Conservation (phyloP, 768 basidiomycete genomes). For the Termitomyces sp. region DNA sequence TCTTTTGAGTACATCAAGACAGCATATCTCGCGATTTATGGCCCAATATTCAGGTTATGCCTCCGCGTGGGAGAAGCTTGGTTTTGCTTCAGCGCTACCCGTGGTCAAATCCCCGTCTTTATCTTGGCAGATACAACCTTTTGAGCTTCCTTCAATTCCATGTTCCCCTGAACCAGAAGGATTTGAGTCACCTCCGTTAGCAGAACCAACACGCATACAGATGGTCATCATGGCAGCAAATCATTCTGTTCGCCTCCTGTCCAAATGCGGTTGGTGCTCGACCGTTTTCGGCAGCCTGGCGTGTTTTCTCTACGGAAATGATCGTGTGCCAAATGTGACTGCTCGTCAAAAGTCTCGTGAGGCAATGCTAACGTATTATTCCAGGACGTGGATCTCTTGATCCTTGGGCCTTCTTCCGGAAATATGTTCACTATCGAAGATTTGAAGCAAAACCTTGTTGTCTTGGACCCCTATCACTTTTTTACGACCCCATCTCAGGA, state of each 20-base stretch:
- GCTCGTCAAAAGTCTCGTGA: neutral
- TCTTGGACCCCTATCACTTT: constrained; percentile 29
- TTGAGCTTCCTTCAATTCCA: neutral
- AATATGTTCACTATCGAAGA: constrained; percentile 22
- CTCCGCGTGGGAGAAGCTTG: constrained; percentile 11
- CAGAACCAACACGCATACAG: constrained; percentile 15
- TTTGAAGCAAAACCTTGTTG: constrained; percentile 31
- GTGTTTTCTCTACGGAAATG: constrained; percentile 34
- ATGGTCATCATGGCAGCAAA: constrained; percentile 29
- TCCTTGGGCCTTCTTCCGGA: constrained; percentile 17
- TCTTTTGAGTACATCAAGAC: neutral
- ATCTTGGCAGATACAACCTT: neutral
- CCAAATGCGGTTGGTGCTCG: constrained; percentile 21
- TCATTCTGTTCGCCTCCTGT: constrained; percentile 23
- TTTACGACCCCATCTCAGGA: constrained; percentile 33
- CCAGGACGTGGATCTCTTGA: constrained; percentile 34
- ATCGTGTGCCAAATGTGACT: constrained; percentile 33
- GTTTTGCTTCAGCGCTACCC: neutral
- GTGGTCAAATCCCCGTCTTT: neutral
- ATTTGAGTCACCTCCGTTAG: neutral
- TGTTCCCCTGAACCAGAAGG: neutral
- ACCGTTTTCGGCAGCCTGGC: constrained; percentile 39
- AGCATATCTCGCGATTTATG: neutral
- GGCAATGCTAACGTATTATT: neutral
- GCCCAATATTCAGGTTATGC: neutral